Evolutionary conservation across 164 flowering plant species (phyloP).

Genomic region (Piper betle): DNA sequence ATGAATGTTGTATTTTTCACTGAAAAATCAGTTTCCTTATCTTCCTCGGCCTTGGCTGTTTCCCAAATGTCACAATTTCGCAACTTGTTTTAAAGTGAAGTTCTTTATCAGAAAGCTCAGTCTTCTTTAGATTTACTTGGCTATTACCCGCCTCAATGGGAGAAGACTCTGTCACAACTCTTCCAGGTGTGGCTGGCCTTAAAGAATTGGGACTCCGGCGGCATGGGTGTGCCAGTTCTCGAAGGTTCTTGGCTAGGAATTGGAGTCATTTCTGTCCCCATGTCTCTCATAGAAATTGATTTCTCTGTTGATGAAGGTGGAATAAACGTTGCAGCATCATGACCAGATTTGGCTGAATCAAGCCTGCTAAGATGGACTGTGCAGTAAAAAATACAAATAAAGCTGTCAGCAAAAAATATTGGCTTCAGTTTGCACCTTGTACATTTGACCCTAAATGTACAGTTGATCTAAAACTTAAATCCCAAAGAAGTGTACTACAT

Average conservation of each 20-base stretch:
- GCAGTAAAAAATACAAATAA: neutral
- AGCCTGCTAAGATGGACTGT: slow-evolving; percentile 62
- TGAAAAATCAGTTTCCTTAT: slow-evolving; percentile 44
- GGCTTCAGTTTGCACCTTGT: too few species aligned
- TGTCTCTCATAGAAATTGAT: slow-evolving; percentile 74
- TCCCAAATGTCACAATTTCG: slow-evolving; percentile 73
- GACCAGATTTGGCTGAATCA: slow-evolving; percentile 44
- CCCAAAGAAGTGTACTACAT: too few species aligned
- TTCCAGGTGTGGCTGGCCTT: slow-evolving; percentile 57
- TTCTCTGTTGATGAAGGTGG: slow-evolving; percentile 74
- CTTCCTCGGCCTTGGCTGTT: slow-evolving; percentile 64
- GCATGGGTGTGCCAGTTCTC: slow-evolving; percentile 59
- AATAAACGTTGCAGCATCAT: slow-evolving; percentile 46
- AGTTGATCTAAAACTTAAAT: too few species aligned
- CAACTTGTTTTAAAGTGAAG: slow-evolving; percentile 67
- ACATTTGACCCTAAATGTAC: too few species aligned
- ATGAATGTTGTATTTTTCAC: slow-evolving; percentile 22
- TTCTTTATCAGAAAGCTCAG: slow-evolving; percentile 60
- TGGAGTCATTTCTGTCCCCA: neutral
- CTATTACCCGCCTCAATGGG: slow-evolving; percentile 7
- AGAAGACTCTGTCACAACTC: slow-evolving; percentile 32
- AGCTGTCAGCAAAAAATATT: neutral
- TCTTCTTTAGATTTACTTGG: slow-evolving; percentile 15
- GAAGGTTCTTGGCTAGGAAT: neutral
- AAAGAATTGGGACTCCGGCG: slow-evolving; percentile 58